A percentile compares a stretch with the other conserved stretches of the same genome.
These are phyloP conservation scores for Amanita subjunquillea DNA, from an alignment of 768 basidiomycete genomes.

Conservation along the genomic window DNA sequence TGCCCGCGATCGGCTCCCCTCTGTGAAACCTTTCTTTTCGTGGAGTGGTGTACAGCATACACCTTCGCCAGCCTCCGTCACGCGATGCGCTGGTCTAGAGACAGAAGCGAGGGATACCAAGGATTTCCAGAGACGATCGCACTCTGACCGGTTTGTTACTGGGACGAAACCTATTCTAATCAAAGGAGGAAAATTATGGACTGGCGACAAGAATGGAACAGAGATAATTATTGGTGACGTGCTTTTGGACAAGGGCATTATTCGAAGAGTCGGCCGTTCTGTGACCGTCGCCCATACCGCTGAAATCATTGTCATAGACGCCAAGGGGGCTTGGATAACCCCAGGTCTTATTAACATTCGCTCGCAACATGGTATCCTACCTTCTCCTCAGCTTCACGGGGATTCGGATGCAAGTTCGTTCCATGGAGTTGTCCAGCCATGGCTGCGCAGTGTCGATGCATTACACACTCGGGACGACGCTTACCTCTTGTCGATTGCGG, in stretches of 20 bases:
- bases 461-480: slow-evolving; percentile 76
- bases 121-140: slow-evolving; percentile 35
- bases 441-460: slow-evolving; percentile 68
- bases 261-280: slow-evolving; percentile 48
- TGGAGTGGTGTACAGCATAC: neutral
- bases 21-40: neutral
- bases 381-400: slow-evolving; percentile 43
- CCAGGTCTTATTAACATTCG: slow-evolving; percentile 67
- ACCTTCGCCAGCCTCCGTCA: slow-evolving; percentile 20
- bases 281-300: slow-evolving; percentile 19
- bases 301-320: slow-evolving; percentile 45
- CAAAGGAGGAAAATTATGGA: slow-evolving; percentile 78
- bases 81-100: slow-evolving; percentile 33
- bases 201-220: slow-evolving; percentile 58
- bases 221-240: slow-evolving; percentile 58
- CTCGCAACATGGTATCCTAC: slow-evolving; percentile 51
- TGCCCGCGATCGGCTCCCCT: neutral
- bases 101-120: slow-evolving; percentile 30
- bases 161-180: slow-evolving; percentile 59
- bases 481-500: slow-evolving; percentile 58
- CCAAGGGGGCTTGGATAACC: slow-evolving; percentile 65
- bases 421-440: slow-evolving; percentile 37
- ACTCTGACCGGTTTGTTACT: slow-evolving; percentile 56
- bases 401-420: slow-evolving; percentile 45
- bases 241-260: slow-evolving; percentile 58